Evolutionary conservation across 2,329 filamentous ascomycete species (phyloP).

Genomic region (Falciphora oryzae): DNA sequence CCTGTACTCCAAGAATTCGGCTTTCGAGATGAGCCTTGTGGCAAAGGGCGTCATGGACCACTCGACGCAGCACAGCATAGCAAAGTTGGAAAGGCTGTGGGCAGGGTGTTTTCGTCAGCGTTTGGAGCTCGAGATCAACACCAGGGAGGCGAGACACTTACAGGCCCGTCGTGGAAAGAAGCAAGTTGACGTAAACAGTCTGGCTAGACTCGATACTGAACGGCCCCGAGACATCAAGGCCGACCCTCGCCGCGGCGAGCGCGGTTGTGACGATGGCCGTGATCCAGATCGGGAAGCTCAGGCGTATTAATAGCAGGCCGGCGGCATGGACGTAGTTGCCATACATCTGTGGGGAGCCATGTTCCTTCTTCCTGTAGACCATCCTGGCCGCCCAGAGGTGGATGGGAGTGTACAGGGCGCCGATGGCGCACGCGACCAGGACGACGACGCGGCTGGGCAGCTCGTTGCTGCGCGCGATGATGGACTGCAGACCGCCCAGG

Average conservation of each 20-base stretch:
- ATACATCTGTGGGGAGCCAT: slow-evolving; percentile 22
- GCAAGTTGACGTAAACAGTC: slow-evolving; percentile 24
- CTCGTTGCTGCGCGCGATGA: slow-evolving; percentile 16
- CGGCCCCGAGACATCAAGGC: slow-evolving; percentile 14
- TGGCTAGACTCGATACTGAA: slow-evolving; percentile 16
- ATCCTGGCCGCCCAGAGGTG: slow-evolving; percentile 23
- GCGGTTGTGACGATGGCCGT: slow-evolving; percentile 24
- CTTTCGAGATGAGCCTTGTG: slow-evolving; percentile 4
- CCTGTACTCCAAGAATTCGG: neutral
- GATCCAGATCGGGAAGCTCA: slow-evolving; percentile 25
- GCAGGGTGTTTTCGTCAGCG: neutral
- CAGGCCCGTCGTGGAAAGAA: slow-evolving; percentile 26
- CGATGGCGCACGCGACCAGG: slow-evolving; percentile 22
- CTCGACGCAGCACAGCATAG: slow-evolving; percentile 7
- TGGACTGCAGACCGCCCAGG: slow-evolving; percentile 20
- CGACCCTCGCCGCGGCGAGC: slow-evolving; percentile 20
- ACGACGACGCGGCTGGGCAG: slow-evolving; percentile 26
- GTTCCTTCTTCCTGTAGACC: slow-evolving; percentile 17
- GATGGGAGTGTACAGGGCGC: slow-evolving; percentile 23
- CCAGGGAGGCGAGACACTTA: slow-evolving; percentile 16
- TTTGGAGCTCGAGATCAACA: neutral
- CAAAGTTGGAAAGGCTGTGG: slow-evolving; percentile 1
- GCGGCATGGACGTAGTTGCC: slow-evolving; percentile 25
- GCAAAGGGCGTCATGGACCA: slow-evolving; percentile 8
- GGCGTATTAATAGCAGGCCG: slow-evolving; percentile 24